phyloP scores from a whole-genome alignment of 2,329 filamentous ascomycete species.

The Pestalotiopsis sp. region DNA sequence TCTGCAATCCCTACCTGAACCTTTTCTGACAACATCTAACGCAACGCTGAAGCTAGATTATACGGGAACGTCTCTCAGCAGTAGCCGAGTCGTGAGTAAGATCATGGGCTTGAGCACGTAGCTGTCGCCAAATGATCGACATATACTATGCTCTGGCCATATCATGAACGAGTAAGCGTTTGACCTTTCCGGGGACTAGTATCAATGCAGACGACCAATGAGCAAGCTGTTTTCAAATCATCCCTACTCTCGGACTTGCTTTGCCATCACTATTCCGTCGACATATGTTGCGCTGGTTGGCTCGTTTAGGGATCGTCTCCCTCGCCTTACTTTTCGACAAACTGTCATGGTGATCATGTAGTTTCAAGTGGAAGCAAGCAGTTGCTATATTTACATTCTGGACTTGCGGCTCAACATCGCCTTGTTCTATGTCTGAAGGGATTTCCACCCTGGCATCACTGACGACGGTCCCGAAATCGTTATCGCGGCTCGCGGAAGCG shows the following conservation, averaged over 20 bases:
- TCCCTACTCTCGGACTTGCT: background rate
- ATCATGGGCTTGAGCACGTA: background rate
- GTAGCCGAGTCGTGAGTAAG: background rate
- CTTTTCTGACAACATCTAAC: background rate
- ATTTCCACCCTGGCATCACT: background rate
- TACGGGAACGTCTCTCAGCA: background rate
- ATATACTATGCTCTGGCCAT: background rate
- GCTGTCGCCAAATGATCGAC: background rate
- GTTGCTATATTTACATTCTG: background rate
- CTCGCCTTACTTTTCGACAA: background rate
- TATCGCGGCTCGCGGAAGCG: background rate
- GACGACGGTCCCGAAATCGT: background rate
- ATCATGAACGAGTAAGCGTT: background rate
- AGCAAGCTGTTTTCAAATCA: background rate
- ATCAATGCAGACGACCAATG: background rate
- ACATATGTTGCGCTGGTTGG: background rate
- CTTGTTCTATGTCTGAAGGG: background rate
- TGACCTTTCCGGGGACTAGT: background rate
- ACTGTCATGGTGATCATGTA: background rate
- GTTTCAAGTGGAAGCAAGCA: background rate
- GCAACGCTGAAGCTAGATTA: background rate
- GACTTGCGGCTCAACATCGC: background rate
- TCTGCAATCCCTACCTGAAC: background rate
- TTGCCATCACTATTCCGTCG: background rate
- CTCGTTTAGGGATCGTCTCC: background rate